Evolutionary conservation across 2,329 filamentous ascomycete species (phyloP).

Genomic region (Lasiodiplodia sp.): DNA sequence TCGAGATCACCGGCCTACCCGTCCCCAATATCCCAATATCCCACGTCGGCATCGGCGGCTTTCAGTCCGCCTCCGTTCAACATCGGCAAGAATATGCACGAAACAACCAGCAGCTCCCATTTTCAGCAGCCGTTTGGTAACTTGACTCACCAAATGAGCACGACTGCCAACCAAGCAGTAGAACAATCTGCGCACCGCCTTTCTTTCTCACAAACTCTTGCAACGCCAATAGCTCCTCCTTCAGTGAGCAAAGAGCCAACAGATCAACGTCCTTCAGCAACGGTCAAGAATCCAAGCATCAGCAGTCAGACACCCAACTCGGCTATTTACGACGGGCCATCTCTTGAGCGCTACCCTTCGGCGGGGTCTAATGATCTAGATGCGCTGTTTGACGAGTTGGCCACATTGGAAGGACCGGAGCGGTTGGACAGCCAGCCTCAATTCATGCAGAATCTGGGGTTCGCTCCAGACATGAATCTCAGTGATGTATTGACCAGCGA

Average conservation of each 20-base stretch:
- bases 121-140: conserved; percentile 5
- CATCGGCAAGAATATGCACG: conserved; percentile 4
- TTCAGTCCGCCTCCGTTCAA: conserved; percentile 21
- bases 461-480: conserved; percentile 68
- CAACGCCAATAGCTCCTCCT: conserved; percentile 14
- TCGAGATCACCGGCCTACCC: conserved; percentile 8
- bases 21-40: conserved; percentile 26
- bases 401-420: conserved; percentile 62
- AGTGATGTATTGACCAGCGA: conserved; percentile 58
- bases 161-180: neutral
- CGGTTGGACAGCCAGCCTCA: conserved; percentile 64
- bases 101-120: neutral
- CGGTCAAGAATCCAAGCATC: conserved; percentile 13
- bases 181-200: conserved; percentile 7
- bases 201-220: neutral
- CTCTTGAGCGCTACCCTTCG: conserved; percentile 43
- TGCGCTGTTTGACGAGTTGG: conserved; percentile 65
- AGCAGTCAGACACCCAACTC: conserved; percentile 28
- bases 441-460: conserved; percentile 72
- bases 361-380: conserved; percentile 54
- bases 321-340: conserved; percentile 34
- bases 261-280: neutral
- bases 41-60: conserved; percentile 5
- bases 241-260: conserved; percentile 13
- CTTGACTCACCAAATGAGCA: neutral